phyloP scores from a whole-genome alignment of 1,284 basidiomycete species.

The Sporisorium scitamineum region DNA sequence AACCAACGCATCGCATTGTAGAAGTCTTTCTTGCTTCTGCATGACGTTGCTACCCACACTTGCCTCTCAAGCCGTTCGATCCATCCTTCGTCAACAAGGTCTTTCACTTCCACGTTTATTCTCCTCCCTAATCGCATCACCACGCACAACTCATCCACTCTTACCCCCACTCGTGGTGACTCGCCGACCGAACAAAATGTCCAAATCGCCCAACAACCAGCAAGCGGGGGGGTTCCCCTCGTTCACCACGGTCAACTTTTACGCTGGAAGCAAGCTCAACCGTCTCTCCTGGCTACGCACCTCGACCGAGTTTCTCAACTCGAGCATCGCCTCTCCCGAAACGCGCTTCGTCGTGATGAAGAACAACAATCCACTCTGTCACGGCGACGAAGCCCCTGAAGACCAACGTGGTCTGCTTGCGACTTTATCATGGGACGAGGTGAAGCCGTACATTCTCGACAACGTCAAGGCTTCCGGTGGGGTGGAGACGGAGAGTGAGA shows the following conservation, averaged over 20 bases:
- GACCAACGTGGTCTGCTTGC: constrained; percentile 53
- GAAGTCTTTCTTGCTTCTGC: neutral
- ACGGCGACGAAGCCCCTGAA: constrained; percentile 12
- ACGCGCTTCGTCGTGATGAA: constrained; percentile 67
- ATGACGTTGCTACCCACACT: constrained; percentile 13
- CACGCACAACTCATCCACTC: neutral
- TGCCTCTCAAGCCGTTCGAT: constrained; percentile 16
- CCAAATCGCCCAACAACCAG: constrained; percentile 14
- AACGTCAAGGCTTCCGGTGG: constrained; percentile 45
- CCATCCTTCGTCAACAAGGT: constrained; percentile 21
- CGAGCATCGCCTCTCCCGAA: constrained; percentile 58
- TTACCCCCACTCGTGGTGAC: neutral
- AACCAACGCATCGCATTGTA: neutral
- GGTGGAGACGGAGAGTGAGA: constrained; percentile 5
- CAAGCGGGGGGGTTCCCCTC: constrained; percentile 30
- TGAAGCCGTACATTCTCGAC: constrained; percentile 52
- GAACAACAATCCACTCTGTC: constrained; percentile 65
- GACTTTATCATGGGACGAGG: constrained; percentile 63
- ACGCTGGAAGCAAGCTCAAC: constrained; percentile 60
- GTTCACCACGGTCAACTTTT: constrained; percentile 63
- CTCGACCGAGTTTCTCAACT: constrained; percentile 66
- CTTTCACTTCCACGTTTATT: neutral
- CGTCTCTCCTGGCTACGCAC: constrained; percentile 68
- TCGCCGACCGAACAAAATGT: too few relatives aligned
- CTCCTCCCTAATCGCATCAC: neutral